These are phyloP conservation scores for Drechmeria coniospora DNA, from an alignment of 2,329 filamentous ascomycete genomes.

Conservation along the genomic window DNA sequence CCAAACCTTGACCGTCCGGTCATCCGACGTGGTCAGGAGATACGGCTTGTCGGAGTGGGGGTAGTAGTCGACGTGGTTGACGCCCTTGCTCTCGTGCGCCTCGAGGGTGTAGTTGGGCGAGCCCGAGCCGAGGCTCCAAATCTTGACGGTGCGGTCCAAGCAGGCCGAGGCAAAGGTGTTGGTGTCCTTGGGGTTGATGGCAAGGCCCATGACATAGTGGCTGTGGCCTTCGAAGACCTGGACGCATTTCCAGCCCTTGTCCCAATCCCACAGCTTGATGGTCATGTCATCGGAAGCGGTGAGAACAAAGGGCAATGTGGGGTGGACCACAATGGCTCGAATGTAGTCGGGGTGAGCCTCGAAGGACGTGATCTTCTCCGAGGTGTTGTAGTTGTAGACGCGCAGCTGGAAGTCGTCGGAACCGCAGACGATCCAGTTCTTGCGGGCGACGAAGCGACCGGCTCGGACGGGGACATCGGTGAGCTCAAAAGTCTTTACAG, in stretches of 20 bases:
- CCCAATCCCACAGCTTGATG: constrained; percentile 98
- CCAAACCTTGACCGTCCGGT: constrained; percentile 95
- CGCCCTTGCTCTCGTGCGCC: constrained; percentile 91
- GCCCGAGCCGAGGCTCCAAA: constrained; percentile 90
- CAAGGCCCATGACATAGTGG: constrained; percentile 91
- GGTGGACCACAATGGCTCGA: constrained; percentile 88
- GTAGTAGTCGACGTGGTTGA: constrained; percentile 93
- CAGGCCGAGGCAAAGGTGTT: constrained; percentile 88
- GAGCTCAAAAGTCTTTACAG: constrained; percentile 97
- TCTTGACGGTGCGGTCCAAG: constrained; percentile 91
- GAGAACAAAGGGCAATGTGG: constrained; percentile 85
- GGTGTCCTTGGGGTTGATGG: constrained; percentile 95
- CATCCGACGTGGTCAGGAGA: constrained; percentile 89
- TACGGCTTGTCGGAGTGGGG: constrained; percentile 65
- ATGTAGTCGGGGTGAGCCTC: constrained; percentile 98
- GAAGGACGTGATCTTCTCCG: constrained; percentile 93
- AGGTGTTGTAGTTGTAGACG: constrained; percentile 98
- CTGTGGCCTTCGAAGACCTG: constrained; percentile 93
- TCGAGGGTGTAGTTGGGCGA: constrained; percentile 94
- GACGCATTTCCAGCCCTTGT: constrained; percentile 94
- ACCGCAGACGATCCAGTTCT: constrained; percentile 98
- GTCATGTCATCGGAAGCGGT: constrained; percentile 98
- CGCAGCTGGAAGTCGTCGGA: constrained; percentile 80
- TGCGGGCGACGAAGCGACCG: constrained; percentile 87
- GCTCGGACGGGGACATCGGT: constrained; percentile 96